Evolutionary conservation across 768 basidiomycete genomes (phyloP).

Genomic region (Cyclocybe aegerita): DNA sequence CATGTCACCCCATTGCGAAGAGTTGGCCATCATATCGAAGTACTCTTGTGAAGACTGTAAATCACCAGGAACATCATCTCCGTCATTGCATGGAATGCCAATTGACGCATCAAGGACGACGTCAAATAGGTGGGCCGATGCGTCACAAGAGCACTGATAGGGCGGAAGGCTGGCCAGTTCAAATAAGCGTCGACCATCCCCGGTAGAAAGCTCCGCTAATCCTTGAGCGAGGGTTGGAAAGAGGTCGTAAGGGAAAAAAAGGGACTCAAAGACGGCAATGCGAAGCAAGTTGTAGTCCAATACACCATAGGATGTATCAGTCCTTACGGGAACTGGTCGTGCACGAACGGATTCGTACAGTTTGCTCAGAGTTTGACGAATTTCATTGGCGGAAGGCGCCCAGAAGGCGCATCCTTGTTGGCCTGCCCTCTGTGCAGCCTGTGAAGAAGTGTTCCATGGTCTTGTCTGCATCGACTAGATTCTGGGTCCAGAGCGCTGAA

Average conservation of each 20-base stretch:
- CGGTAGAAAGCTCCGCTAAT: conserved; percentile 31
- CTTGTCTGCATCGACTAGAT: conserved; percentile 34
- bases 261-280: conserved; percentile 24
- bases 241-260: conserved; percentile 30
- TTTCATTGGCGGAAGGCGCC: conserved; percentile 28
- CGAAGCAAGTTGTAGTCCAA: conserved; percentile 33
- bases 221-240: conserved; percentile 33
- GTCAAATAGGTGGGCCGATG: conserved; percentile 2
- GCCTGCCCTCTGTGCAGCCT: conserved; percentile 34
- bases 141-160: conserved; percentile 28
- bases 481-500: conserved; percentile 32
- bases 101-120: conserved; percentile 14
- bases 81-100: conserved; percentile 36
- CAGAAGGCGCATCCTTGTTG: conserved; percentile 34
- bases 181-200: conserved; percentile 28
- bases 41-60: conserved; percentile 28
- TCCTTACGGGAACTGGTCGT: conserved; percentile 32
- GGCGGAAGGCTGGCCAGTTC: conserved; percentile 11
- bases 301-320: conserved; percentile 28
- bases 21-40: conserved; percentile 20
- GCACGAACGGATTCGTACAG: conserved; percentile 27
- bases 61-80: conserved; percentile 24
- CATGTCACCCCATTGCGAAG: conserved; percentile 29
- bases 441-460: conserved; percentile 31
- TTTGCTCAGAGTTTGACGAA: conserved; percentile 30